Percentiles rank a stretch among this genome's conserved stretches.
These are phyloP conservation scores for Sideroxylon spinosum DNA, from an alignment of 179 eudicot genomes.

Conservation along the genomic window DNA sequence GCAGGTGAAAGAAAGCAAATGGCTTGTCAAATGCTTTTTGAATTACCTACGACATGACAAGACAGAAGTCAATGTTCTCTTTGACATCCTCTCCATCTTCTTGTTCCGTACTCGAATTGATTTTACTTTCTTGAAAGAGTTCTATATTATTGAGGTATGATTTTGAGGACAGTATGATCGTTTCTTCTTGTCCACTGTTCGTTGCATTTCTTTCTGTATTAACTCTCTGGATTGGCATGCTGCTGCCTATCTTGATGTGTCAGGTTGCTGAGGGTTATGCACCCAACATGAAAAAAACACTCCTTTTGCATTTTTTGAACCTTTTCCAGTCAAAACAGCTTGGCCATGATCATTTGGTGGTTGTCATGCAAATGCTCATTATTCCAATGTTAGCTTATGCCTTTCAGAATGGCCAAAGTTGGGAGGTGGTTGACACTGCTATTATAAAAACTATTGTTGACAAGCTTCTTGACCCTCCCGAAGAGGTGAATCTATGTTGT, in stretches of 20 bases:
- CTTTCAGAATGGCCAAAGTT: slow-evolving; percentile 89
- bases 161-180: not conserved
- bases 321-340: slow-evolving; percentile 86
- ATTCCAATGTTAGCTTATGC: slow-evolving; percentile 98
- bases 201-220: slow-evolving; percentile 2
- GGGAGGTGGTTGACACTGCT: slow-evolving; percentile 93
- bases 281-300: slow-evolving; percentile 78
- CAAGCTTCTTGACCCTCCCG: slow-evolving; percentile 97
- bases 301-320: slow-evolving; percentile 83
- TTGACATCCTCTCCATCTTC: slow-evolving; percentile 91
- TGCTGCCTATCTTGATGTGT: not conserved
- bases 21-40: slow-evolving; percentile 97
- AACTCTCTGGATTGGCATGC: slow-evolving; percentile 7
- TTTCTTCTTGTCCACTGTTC: not conserved
- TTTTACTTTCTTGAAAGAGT: slow-evolving; percentile 94
- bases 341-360: slow-evolving; percentile 86
- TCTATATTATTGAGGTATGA: slow-evolving; percentile 86
- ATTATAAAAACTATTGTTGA: slow-evolving; percentile 86
- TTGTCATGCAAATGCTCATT: slow-evolving; percentile 96
- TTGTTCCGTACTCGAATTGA: slow-evolving; percentile 80
- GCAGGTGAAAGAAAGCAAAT: slow-evolving; percentile 99
- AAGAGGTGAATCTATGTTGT: slow-evolving; percentile 55
- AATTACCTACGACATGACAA: slow-evolving; percentile 92
- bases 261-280: slow-evolving; percentile 98
- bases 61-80: slow-evolving; percentile 82